A percentile compares a stretch with the other conserved stretches of the same genome.
phyloP scores from a whole-genome alignment of 1,139 yeast genomes.

The Magnusiomyces magnusii region DNA sequence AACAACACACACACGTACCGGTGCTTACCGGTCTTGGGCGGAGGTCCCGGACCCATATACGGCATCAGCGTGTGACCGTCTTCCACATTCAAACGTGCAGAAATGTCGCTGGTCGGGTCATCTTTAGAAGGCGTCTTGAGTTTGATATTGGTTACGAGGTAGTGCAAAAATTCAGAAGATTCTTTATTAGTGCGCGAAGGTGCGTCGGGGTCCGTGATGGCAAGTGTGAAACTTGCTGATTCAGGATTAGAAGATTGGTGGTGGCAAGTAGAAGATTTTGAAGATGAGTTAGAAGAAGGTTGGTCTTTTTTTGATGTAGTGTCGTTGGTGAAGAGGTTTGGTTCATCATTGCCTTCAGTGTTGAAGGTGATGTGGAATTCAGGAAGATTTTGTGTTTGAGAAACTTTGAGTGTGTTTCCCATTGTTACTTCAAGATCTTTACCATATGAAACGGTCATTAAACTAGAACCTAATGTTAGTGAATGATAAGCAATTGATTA shows the following conservation, averaged over 20 bases:
- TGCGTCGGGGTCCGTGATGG: slow-evolving; percentile 90
- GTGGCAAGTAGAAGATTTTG: too few relatives aligned
- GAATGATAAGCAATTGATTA: not conserved
- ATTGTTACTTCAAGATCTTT: slow-evolving; percentile 58
- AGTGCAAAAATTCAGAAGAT: slow-evolving; percentile 87
- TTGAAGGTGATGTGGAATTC: slow-evolving; percentile 58
- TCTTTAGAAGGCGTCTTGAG: slow-evolving; percentile 44
- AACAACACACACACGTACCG: slow-evolving; percentile 70
- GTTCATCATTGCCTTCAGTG: slow-evolving; percentile 29
- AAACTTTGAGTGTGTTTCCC: slow-evolving; percentile 65
- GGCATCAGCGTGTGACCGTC: slow-evolving; percentile 34
- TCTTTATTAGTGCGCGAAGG: slow-evolving; percentile 74
- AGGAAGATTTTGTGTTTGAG: slow-evolving; percentile 61
- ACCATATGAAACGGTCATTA: slow-evolving; percentile 42
- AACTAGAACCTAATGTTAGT: slow-evolving; percentile 20
- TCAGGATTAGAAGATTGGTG: not conserved
- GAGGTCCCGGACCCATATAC: slow-evolving; percentile 81
- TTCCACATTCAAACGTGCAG: slow-evolving; percentile 27
- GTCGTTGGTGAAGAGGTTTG: not conserved
- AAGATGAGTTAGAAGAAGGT: too few relatives aligned
- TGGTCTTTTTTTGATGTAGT: too few relatives aligned
- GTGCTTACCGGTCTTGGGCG: slow-evolving; percentile 73
- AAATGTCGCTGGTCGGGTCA: slow-evolving; percentile 28
- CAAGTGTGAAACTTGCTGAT: slow-evolving; percentile 49
- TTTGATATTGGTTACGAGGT: slow-evolving; percentile 57